Conservation (phyloP, 345 rosid species). For the Garcia nutans region DNA sequence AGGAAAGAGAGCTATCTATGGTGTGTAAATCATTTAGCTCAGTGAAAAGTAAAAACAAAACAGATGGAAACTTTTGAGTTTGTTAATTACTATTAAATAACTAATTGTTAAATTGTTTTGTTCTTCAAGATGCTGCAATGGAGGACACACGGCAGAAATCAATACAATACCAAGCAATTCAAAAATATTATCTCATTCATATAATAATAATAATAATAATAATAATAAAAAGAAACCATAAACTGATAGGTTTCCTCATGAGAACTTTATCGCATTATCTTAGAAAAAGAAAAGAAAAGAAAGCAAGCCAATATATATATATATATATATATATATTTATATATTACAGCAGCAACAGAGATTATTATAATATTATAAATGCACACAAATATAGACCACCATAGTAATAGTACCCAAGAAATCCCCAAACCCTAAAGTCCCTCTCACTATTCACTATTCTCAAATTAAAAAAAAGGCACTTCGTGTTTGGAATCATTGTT, state of each 20-base stretch:
- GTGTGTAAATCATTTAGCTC: no score
- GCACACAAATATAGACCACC: neutral
- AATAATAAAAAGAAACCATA: neutral
- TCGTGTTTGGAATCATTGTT: neutral
- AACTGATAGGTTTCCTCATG: no score
- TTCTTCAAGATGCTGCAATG: neutral
- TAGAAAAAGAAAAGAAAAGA: neutral
- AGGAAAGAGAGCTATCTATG: no score
- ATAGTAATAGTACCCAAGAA: neutral
- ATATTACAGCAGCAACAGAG: neutral
- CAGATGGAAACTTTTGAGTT: neutral
- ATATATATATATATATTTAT: no score
- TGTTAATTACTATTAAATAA: neutral
- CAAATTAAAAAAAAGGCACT: neutral
- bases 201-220: neutral
- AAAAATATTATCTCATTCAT: no score
- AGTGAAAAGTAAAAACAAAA: neutral
- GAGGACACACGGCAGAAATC: neutral
- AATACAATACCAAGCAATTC: neutral
- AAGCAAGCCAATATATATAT: slow-evolving; percentile 10
- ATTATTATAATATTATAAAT: neutral
- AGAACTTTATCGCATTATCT: neutral
- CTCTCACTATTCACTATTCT: neutral
- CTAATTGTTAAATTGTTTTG: neutral
- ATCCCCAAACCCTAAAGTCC: neutral